These are phyloP conservation scores for Coccomyxa sp. DNA, from an alignment of 139 green algal species.

Conservation along the genomic window DNA sequence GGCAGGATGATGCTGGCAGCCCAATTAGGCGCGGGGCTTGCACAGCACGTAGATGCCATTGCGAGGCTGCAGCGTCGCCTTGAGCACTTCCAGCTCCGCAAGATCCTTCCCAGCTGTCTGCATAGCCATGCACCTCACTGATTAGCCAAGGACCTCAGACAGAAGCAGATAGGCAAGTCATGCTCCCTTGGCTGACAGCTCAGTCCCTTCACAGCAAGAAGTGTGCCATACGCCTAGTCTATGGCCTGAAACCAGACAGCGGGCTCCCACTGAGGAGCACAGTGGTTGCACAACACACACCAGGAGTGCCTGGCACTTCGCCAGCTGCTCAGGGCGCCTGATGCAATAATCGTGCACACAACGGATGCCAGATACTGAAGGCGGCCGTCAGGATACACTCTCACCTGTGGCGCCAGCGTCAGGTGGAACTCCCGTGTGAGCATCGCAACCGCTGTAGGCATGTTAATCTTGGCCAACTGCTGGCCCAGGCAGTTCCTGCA, in stretches of 20 bases:
- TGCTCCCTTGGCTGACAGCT: not conserved
- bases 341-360: too few species aligned
- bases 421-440: not conserved
- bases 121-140: not conserved
- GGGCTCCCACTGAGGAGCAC: not conserved
- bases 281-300: too few species aligned
- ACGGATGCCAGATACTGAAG: too few species aligned
- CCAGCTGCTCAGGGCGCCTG: too few species aligned
- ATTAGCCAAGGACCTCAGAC: not conserved
- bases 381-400: too few species aligned
- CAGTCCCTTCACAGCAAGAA: too few species aligned
- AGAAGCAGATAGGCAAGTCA: not conserved
- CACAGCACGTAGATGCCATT: not conserved
- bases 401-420: not conserved
- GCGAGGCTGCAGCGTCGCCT: not conserved
- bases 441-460: not conserved
- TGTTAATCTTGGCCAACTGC: not conserved
- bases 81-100: not conserved
- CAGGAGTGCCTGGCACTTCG: too few species aligned
- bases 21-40: not conserved
- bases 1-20: too few species aligned
- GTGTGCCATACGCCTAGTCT: not conserved
- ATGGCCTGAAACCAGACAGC: not conserved
- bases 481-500: slow-evolving; percentile 1
- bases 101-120: not conserved